Evolutionary conservation across 306 rosid species (phyloP), one percentile per base, ranked within the genome.

Genomic region (Trichosanthes cucumerina): DNA sequence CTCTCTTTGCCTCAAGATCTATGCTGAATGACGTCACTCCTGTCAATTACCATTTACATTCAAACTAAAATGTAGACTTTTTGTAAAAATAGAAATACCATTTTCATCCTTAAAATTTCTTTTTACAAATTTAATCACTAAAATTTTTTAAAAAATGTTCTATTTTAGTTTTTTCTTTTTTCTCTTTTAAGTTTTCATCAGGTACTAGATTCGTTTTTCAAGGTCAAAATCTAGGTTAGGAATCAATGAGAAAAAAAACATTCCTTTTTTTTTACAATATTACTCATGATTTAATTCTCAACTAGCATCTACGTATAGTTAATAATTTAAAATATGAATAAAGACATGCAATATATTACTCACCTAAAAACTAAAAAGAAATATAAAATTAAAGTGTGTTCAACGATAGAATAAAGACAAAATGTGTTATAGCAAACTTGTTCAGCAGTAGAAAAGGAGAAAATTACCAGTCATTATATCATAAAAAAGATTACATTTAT

Each of bases 21-120:
- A 94, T 87, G 70, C 88, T 94, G 84, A 89, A 94, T 41, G 98
- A 94, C 49, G 97, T 89, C 38, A 94, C 96, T 57, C 98, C 98
- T 94, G 87, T 33, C n/a, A 47, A 0, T 38, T 8, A 14, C 53
- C 13, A 18, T 23, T 58, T 57, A 57, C 38, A 60, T 4, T 13
- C 34, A 28, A 11, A 54, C 12, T 6, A 18, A 26, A 10, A n/a
- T 39, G 6, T 39, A 39, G 44, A 39, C 4, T 36, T 36, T 36
- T 36, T 2, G 39, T 7, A 54, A 54, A 0, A n/a, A 21, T n/a
- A 9, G 9, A 2, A 56, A 56, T 57, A 3, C 4, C 66, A 4
- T 5, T 59, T 59, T 59, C 66, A 26, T 28, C 66, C 66, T 12
- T 12, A 11, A 59, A 26, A 23, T 9, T 23, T 26, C 36, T 11